Percentiles rank a stretch among this genome's conserved stretches.
These are phyloP conservation scores for Ilyonectria mors-panacis DNA, from an alignment of 2,329 filamentous ascomycete genomes.

Conservation along the genomic window DNA sequence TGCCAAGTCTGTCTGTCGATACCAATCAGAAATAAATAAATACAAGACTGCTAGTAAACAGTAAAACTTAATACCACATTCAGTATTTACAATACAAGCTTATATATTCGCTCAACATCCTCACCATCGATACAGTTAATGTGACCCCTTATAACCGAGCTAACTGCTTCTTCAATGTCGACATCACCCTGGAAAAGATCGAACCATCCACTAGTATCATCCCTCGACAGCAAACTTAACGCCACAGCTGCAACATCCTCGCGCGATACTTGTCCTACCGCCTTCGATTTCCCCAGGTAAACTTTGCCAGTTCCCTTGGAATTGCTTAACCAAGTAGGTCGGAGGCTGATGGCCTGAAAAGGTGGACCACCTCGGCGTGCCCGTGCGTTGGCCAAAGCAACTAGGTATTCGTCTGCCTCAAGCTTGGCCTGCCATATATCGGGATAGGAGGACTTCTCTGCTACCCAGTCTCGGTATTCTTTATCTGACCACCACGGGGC, in stretches of 20 bases:
- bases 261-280: neutral
- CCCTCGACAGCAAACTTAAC: neutral
- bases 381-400: neutral
- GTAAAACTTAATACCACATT: no score
- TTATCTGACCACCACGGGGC: neutral
- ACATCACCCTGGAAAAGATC: neutral
- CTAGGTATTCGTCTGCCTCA: neutral
- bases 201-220: neutral
- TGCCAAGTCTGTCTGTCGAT: no score
- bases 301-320: neutral
- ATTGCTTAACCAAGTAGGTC: neutral
- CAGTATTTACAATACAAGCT: no score
- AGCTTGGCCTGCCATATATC: neutral
- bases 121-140: neutral
- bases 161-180: neutral
- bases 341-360: neutral
- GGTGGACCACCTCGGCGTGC: neutral
- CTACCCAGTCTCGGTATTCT: neutral
- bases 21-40: no score
- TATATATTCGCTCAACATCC: neutral
- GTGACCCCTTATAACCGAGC: neutral
- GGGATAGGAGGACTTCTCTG: neutral
- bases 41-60: no score
- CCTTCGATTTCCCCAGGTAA: neutral
- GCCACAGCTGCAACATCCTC: neutral